A percentile compares a stretch with the other conserved stretches of the same genome.
Conservation (phyloP, 2,329 filamentous ascomycete genomes). For the Nannizzia gypsea region DNA sequence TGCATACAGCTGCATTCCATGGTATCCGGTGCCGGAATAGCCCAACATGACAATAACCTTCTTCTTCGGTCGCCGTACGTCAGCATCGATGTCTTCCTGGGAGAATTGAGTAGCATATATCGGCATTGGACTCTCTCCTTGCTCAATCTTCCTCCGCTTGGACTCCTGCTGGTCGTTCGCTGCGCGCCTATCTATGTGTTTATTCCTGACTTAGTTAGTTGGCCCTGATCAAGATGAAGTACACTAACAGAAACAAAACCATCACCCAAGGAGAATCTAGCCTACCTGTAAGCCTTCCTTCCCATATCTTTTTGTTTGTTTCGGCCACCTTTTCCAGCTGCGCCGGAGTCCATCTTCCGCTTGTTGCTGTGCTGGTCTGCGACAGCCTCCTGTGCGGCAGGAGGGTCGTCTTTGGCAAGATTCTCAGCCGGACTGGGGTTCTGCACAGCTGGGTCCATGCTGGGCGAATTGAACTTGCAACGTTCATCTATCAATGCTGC, state of each 20-base stretch:
- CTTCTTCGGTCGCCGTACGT: constrained; percentile 79
- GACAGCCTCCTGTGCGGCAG: constrained; percentile 1
- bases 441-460: constrained; percentile 13
- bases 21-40: constrained; percentile 92
- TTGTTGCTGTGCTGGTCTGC: not conserved
- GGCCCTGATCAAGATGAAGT: not conserved
- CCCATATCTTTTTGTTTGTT: constrained; percentile 57
- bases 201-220: constrained; percentile 44
- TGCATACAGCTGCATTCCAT: constrained; percentile 75
- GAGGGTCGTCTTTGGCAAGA: not conserved
- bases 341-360: not conserved
- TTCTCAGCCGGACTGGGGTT: constrained; percentile 6
- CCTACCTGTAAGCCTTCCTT: constrained; percentile 51
- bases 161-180: constrained; percentile 39
- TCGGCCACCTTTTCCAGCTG: constrained; percentile 23
- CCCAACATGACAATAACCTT: constrained; percentile 94
- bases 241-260: not conserved
- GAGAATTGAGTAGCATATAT: constrained; percentile 50
- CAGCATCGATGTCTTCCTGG: constrained; percentile 75
- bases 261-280: not conserved
- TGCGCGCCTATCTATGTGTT: constrained; percentile 41
- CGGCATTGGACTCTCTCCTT: constrained; percentile 31
- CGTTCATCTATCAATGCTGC: not conserved
- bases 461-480: not conserved
- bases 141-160: constrained; percentile 46